Evolutionary conservation across 2,329 filamentous ascomycete genomes (phyloP).

Genomic region (Fusarium sp.): DNA sequence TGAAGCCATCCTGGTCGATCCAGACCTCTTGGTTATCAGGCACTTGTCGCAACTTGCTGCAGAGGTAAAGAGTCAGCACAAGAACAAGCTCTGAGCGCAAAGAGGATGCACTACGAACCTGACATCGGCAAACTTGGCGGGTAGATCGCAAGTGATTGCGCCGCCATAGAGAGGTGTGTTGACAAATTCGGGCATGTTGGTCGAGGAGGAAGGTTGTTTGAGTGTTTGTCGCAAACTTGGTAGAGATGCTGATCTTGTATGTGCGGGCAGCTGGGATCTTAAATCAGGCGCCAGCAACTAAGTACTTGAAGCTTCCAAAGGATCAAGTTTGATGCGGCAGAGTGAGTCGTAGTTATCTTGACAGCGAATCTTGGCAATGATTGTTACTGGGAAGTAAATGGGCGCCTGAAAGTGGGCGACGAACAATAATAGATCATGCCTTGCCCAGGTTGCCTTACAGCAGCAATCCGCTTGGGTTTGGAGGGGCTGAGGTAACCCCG

Average conservation of each 20-base stretch:
- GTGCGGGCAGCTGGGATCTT: constrained; percentile 6
- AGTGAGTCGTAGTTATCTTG: constrained; percentile 12
- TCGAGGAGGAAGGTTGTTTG: not conserved
- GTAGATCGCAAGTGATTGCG: constrained; percentile 76
- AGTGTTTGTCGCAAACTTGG: constrained; percentile 13
- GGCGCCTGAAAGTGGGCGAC: constrained; percentile 39
- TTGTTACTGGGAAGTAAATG: constrained; percentile 22
- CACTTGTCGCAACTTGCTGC: constrained; percentile 77
- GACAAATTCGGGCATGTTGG: constrained; percentile 66
- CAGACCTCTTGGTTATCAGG: constrained; percentile 94
- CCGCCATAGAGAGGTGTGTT: constrained; percentile 76
- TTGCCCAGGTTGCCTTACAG: constrained; percentile 10
- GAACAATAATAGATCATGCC: constrained; percentile 37
- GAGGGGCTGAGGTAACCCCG: constrained; percentile 40
- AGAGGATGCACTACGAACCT: constrained; percentile 62
- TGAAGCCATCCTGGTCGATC: constrained; percentile 85
- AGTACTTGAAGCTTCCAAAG: constrained; percentile 5
- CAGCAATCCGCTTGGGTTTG: constrained; percentile 23
- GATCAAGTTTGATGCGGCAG: constrained; percentile 7
- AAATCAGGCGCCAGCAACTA: not conserved
- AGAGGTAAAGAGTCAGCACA: constrained; percentile 17
- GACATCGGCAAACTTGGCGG: constrained; percentile 76
- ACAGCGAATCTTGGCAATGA: constrained; percentile 26
- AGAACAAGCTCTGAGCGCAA: constrained; percentile 19
- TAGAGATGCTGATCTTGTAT: not conserved